Conservation (phyloP, 768 basidiomycete genomes). For the Termitomyces eurrhizus region DNA sequence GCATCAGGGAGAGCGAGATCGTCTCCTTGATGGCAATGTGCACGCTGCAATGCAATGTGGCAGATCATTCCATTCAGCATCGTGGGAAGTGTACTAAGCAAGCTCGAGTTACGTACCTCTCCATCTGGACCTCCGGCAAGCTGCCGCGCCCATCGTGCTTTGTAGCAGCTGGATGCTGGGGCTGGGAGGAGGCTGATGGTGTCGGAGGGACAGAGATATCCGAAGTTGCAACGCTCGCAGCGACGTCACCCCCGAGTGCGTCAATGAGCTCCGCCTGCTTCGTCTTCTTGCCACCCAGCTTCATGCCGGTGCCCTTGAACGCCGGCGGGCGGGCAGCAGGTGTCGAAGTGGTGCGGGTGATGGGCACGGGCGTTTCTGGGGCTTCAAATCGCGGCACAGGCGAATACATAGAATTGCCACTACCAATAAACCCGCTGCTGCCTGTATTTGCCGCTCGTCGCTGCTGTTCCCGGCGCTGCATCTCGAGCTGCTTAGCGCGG, state of each 20-base stretch:
- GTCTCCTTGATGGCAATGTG: constrained; percentile 85
- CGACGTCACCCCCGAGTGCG: constrained; percentile 78
- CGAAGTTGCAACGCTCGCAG: constrained; percentile 33
- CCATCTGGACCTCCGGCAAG: constrained; percentile 68
- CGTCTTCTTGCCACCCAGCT: constrained; percentile 89
- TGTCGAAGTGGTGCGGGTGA: constrained; percentile 36
- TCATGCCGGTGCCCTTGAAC: constrained; percentile 96
- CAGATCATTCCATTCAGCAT: neutral
- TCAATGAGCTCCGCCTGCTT: constrained; percentile 87
- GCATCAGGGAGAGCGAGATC: constrained; percentile 74
- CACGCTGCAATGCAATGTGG: constrained; percentile 47
- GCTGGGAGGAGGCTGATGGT: constrained; percentile 38
- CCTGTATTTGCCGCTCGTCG: constrained; percentile 57
- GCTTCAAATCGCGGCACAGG: constrained; percentile 70
- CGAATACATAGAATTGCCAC: constrained; percentile 67
- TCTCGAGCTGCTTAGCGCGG: constrained; percentile 95
- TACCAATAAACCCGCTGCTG: constrained; percentile 59
- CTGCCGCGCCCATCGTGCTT: constrained; percentile 54
- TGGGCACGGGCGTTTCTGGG: constrained; percentile 42
- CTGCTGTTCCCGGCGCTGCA: constrained; percentile 95
- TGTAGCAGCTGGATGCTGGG: constrained; percentile 36
- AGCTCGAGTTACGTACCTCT: constrained; percentile 50
- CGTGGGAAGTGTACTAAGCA: neutral
- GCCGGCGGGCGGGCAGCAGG: constrained; percentile 61
- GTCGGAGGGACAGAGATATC: constrained; percentile 49